Base-by-base conservation (phyloP, 495 filamentous ascomycete species). In the Podospora pseudopauciseta region DNA sequence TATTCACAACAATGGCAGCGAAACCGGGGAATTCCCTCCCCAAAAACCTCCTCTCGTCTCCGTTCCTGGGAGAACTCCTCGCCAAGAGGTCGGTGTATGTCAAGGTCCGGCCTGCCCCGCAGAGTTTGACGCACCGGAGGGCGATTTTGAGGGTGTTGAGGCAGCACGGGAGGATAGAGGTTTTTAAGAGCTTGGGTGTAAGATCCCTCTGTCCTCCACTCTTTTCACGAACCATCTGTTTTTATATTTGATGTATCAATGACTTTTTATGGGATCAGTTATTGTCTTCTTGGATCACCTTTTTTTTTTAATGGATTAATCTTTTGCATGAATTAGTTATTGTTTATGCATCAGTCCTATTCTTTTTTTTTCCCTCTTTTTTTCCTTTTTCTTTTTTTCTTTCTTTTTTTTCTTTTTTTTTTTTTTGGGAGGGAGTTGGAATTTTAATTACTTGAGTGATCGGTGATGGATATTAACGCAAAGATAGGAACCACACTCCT, bases 121-220 rank as follows among this genome's bases (percentile, higher is more conserved):
- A 78, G 15, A 87, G 77, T 69, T 80, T 97, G n/a, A 74, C 81
- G 26, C 91, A 97, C 73, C 89, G 90, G 59, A 87, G 89, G 63
- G 84, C 88, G 32, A 81, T 97, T 34, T 82, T 96, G 27, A 82
- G 84, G 49, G 85, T 89, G 26, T 79, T 97, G 27, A 88, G 92
- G 75, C 85, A 85, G 73, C 91, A 90, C 76, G 92, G 92, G 64
- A 86, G 92, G 63, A 86, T 97, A 9, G 85, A 87, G 26, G 87
- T 88, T 69, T 97, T 92, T 80, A 87, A 88, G 76, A 88, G 86
- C 71, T 80, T 92, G 20, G 84, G 86, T 72, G 91, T 93, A 80
- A 23, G 78, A 74, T 56, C 27, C 13, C 2, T 49, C 2, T 49
- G 1, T 23, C 23, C 23, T 23, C 23, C 23, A 23, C 23, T 23